Evolutionary conservation across 345 rosid genomes (phyloP).

Genomic region (Mangifera indica): DNA sequence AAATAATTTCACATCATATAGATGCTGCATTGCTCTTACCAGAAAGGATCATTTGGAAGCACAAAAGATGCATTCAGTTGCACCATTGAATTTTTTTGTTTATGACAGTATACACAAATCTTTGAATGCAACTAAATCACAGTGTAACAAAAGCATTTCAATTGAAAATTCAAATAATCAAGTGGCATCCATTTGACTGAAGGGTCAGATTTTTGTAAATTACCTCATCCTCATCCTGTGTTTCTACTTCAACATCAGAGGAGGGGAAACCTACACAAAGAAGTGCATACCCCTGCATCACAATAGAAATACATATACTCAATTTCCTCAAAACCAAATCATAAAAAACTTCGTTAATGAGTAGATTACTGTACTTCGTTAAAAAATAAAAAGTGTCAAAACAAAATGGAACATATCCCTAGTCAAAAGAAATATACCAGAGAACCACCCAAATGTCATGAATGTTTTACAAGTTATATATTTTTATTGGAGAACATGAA

Average conservation of each 20-base stretch:
- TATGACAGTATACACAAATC: slow-evolving; percentile 4
- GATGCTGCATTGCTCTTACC: neutral
- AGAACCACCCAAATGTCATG: too few relatives aligned
- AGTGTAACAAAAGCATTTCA: neutral
- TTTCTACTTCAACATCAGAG: slow-evolving; percentile 86
- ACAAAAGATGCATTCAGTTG: neutral
- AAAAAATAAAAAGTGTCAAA: neutral
- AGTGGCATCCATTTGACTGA: slow-evolving; percentile 7
- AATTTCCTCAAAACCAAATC: neutral
- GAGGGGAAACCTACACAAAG: slow-evolving; percentile 89
- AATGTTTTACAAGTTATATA: too few relatives aligned
- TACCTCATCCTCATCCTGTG: slow-evolving; percentile 97
- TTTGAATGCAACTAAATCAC: neutral
- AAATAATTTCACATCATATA: neutral
- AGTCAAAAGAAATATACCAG: too few relatives aligned
- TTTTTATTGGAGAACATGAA: too few relatives aligned
- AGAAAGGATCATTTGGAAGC: slow-evolving; percentile 1
- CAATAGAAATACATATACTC: neutral
- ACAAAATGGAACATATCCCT: neutral
- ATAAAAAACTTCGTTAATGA: neutral
- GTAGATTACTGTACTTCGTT: neutral
- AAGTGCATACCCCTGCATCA: slow-evolving; percentile 83
- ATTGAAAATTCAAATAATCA: neutral
- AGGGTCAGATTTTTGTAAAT: slow-evolving; percentile 16
- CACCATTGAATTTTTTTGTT: too few relatives aligned